Evolutionary conservation across 192 early-diverging fungal genomes (phyloP).

Genomic region (Coemansia sp.): DNA sequence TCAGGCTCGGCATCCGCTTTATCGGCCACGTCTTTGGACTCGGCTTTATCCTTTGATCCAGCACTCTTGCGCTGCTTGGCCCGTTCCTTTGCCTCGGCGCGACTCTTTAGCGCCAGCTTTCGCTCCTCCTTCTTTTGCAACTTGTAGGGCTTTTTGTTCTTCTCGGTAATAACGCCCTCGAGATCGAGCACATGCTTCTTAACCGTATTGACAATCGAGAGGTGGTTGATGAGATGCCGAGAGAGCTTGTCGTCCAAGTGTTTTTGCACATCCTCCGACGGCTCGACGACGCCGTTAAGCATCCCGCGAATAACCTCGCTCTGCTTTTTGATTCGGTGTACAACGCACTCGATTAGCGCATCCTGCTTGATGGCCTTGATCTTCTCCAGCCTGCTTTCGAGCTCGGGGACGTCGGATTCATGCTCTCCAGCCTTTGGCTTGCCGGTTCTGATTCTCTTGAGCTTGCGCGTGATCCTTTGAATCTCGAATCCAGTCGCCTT

Average conservation of each 20-base stretch:
- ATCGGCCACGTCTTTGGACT: neutral
- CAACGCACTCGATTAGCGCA: conserved; percentile 8
- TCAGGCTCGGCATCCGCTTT: neutral
- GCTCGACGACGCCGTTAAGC: conserved; percentile 4
- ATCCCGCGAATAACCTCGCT: conserved; percentile 4
- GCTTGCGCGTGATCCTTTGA: conserved; percentile 9
- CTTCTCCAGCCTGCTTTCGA: neutral
- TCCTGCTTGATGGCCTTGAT: conserved; percentile 6
- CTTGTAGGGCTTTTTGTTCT: conserved; percentile 9
- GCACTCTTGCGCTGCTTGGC: conserved; percentile 1
- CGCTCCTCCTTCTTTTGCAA: conserved; percentile 14
- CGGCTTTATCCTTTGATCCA: neutral
- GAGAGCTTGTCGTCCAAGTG: conserved; percentile 11
- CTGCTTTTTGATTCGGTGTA: conserved; percentile 10
- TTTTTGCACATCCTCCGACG: conserved; percentile 5
- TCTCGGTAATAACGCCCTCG: conserved; percentile 9
- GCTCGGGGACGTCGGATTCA: neutral
- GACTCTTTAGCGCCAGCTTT: conserved; percentile 5
- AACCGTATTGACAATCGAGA: conserved; percentile 4
- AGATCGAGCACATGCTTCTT: conserved; percentile 11
- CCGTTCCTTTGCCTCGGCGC: neutral
- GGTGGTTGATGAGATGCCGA: conserved; percentile 8
- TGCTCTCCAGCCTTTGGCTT: conserved; percentile 6
- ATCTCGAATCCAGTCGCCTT: conserved; percentile 9
- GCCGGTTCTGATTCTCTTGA: conserved; percentile 6